Conservation (phyloP, 2,329 filamentous ascomycete species). For the Penicillium sp. region DNA sequence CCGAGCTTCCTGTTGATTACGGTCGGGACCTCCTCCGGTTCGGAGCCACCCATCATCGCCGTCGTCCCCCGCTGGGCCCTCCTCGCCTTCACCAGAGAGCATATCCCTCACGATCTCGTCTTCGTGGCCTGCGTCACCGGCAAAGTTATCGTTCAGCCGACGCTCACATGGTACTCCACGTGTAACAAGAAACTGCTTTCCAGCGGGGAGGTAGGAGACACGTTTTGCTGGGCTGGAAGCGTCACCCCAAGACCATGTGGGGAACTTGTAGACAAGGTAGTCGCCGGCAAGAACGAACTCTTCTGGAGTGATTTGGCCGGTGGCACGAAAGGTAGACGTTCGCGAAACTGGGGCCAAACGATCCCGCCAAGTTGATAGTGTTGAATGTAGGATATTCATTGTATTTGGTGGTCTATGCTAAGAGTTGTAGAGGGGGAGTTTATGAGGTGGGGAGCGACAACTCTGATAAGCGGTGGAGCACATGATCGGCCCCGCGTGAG, state of each 20-base stretch:
- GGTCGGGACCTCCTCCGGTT: conserved; percentile 69
- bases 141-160: conserved; percentile 89
- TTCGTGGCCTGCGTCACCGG: conserved; percentile 80
- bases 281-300: conserved; percentile 96
- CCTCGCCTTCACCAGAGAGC: conserved; percentile 52
- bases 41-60: conserved; percentile 90
- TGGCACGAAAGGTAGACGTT: conserved; percentile 89
- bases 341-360: conserved; percentile 85
- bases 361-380: conserved; percentile 88
- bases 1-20: conserved; percentile 71
- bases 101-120: conserved; percentile 83
- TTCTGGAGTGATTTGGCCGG: conserved; percentile 93
- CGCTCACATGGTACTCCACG: conserved; percentile 92
- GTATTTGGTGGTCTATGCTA: conserved; percentile 17
- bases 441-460: conserved; percentile 10
- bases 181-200: conserved; percentile 94
- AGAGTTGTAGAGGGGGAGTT: conserved; percentile 5
- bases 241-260: conserved; percentile 94
- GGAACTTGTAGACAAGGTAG: conserved; percentile 98
- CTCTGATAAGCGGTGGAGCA: conserved; percentile 30
- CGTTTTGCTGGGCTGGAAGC: conserved; percentile 79
- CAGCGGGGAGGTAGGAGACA: conserved; percentile 75
- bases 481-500: conserved; percentile 29
- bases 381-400: conserved; percentile 92
- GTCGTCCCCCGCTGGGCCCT: conserved; percentile 66